Conservation (phyloP, 805 yeast species). For the Cyberlindnera subsufficiens region DNA sequence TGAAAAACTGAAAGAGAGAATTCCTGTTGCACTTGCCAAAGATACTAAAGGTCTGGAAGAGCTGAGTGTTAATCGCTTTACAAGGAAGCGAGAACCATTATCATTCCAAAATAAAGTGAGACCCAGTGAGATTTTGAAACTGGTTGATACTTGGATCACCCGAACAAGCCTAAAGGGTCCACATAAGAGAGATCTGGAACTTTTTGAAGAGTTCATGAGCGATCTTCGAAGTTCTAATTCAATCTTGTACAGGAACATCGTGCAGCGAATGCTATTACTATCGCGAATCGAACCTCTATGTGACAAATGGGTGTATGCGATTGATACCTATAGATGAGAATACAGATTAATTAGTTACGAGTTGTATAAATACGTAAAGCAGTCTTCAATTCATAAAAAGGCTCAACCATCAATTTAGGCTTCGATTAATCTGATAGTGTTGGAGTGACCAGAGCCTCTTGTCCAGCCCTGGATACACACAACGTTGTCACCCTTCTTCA, state of each 20-base stretch:
- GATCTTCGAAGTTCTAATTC: conserved; percentile 24
- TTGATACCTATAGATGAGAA: background rate
- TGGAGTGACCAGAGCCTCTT: conserved; percentile 97
- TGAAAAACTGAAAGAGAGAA: conserved; percentile 9
- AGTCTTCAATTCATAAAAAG: background rate
- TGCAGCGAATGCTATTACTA: conserved; percentile 13
- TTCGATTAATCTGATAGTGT: conserved; percentile 89
- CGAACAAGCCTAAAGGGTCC: conserved; percentile 32
- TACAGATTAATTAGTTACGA: background rate
- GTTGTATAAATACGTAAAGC: background rate
- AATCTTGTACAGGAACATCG: conserved; percentile 10
- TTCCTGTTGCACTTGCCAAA: background rate
- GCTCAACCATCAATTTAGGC: conserved; percentile 37
- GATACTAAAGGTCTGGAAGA: background rate
- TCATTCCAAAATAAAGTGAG: conserved; percentile 28
- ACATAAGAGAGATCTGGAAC: conserved; percentile 31
- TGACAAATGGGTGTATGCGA: conserved; percentile 7
- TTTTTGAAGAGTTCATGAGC: conserved; percentile 30
- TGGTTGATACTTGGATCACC: conserved; percentile 33
- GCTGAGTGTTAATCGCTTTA: conserved; percentile 9
- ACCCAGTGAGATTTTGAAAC: conserved; percentile 29
- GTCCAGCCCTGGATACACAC: conserved; percentile 99
- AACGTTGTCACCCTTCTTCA: conserved; percentile 80
- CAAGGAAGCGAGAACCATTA: conserved; percentile 4
- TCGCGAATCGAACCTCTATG: conserved; percentile 3